A percentile compares a stretch with the other conserved stretches of the same genome.
phyloP scores from a whole-genome alignment of 805 yeast species.

The Scheffersomyces spartinae region DNA sequence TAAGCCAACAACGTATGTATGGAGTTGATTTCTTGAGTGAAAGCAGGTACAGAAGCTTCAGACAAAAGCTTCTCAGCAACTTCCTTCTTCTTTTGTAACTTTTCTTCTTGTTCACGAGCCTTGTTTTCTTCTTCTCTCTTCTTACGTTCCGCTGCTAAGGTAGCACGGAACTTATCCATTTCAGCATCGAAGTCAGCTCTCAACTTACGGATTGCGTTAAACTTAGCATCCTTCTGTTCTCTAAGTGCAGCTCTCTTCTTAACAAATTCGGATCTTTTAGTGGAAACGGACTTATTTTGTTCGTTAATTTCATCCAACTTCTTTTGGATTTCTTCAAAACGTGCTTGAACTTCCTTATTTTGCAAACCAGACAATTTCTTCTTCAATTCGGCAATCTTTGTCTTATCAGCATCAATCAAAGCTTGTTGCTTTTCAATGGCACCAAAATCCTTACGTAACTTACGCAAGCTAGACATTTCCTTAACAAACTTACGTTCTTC shows the following conservation, averaged over 20 bases:
- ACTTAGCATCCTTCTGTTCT: constrained; percentile 58
- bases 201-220: constrained; percentile 53
- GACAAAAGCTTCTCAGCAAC: constrained; percentile 55
- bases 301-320: constrained; percentile 56
- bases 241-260: constrained; percentile 57
- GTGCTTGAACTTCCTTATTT: constrained; percentile 52
- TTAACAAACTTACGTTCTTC: constrained; percentile 80
- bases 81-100: constrained; percentile 41
- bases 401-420: constrained; percentile 68
- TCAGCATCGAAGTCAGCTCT: constrained; percentile 68
- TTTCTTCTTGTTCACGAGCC: constrained; percentile 36
- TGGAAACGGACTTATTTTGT: constrained; percentile 47
- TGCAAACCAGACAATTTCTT: constrained; percentile 46
- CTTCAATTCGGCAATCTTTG: constrained; percentile 66
- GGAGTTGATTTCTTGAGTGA: constrained; percentile 61
- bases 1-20: constrained; percentile 61
- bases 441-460: constrained; percentile 67
- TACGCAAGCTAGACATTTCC: constrained; percentile 77
- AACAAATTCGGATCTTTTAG: constrained; percentile 53
- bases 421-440: constrained; percentile 65
- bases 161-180: constrained; percentile 57
- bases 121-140: constrained; percentile 62
- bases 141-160: constrained; percentile 56
- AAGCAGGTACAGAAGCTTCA: constrained; percentile 76
- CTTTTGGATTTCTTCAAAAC: constrained; percentile 58